Percentiles rank a stretch among this genome's conserved stretches.
These are phyloP conservation scores for Tolypocladium capitatum DNA, from an alignment of 2,329 filamentous ascomycete genomes.

Conservation along the genomic window DNA sequence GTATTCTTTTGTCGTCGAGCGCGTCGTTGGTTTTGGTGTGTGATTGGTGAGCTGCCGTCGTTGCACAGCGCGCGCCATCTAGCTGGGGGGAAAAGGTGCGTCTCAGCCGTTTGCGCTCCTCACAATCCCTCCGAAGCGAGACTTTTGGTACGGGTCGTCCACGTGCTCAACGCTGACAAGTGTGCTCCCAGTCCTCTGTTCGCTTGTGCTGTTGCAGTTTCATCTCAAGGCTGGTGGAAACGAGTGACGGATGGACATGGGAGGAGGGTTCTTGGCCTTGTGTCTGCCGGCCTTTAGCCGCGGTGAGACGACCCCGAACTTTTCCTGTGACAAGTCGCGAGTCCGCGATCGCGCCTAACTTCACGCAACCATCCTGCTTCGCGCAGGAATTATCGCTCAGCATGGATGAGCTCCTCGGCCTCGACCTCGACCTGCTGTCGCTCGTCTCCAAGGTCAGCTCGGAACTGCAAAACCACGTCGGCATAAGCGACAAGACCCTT, in stretches of 20 bases:
- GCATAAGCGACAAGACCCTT: slow-evolving; percentile 84
- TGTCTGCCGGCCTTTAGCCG: slow-evolving; percentile 1
- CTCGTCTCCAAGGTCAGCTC: slow-evolving; percentile 90
- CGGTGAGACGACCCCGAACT: background rate
- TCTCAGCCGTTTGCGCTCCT: no score
- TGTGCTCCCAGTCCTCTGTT: slow-evolving; percentile 42
- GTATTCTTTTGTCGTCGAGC: background rate
- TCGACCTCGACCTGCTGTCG: slow-evolving; percentile 82
- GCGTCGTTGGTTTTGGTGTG: background rate
- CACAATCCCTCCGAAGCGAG: background rate
- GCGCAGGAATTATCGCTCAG: slow-evolving; percentile 11
- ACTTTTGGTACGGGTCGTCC: slow-evolving; percentile 8
- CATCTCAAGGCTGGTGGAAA: no score
- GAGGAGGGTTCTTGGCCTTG: no score
- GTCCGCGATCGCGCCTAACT: background rate
- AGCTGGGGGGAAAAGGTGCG: no score
- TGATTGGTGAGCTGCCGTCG: no score
- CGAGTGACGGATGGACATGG: no score
- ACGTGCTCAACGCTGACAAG: slow-evolving; percentile 31
- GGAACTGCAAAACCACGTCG: slow-evolving; percentile 87
- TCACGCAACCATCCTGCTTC: slow-evolving; percentile 5
- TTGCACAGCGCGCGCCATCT: no score
- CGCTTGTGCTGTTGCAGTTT: slow-evolving; percentile 27
- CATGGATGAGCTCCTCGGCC: slow-evolving; percentile 84
- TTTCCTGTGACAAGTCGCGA: background rate